Conservation (phyloP, 805 yeast species). For the Candida nanaspora region DNA sequence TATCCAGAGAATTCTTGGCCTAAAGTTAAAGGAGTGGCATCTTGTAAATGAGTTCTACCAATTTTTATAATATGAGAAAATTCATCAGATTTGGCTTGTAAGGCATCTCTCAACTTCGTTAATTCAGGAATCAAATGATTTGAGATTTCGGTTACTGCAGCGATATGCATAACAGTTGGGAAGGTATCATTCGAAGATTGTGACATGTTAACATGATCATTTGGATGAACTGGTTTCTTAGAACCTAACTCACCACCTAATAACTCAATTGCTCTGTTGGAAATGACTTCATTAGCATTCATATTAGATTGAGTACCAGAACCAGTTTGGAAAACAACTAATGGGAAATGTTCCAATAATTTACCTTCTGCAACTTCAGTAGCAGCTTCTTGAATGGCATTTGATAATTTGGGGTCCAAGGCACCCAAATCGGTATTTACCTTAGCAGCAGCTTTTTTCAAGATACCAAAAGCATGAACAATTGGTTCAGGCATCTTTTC, state of each 20-base stretch:
- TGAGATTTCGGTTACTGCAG: constrained; percentile 88
- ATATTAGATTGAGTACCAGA: constrained; percentile 98
- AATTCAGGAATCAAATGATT: constrained; percentile 74
- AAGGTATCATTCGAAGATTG: constrained; percentile 98
- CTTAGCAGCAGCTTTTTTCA: constrained; percentile 91
- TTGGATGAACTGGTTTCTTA: constrained; percentile 93
- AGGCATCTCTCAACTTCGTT: constrained; percentile 67
- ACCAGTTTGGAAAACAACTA: constrained; percentile 98
- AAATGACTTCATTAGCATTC: constrained; percentile 98
- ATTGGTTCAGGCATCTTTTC: constrained; percentile 91
- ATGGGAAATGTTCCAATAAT: constrained; percentile 89
- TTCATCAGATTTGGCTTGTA: constrained; percentile 72
- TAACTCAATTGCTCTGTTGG: constrained; percentile 95
- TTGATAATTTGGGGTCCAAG: constrained; percentile 76
- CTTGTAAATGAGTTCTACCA: constrained; percentile 98
- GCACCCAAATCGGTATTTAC: constrained; percentile 79
- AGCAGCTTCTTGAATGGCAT: constrained; percentile 88
- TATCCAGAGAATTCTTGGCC: constrained; percentile 99
- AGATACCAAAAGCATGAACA: constrained; percentile 84
- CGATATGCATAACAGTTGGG: constrained; percentile 99
- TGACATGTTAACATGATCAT: constrained; percentile 97
- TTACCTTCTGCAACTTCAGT: constrained; percentile 92
- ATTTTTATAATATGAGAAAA: constrained; percentile 88
- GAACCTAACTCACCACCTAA: constrained; percentile 91
- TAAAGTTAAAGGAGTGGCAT: constrained; percentile 94